Evolutionary conservation across 2,329 filamentous ascomycete species (phyloP).

Genomic region (Parascedosporium putredinis): DNA sequence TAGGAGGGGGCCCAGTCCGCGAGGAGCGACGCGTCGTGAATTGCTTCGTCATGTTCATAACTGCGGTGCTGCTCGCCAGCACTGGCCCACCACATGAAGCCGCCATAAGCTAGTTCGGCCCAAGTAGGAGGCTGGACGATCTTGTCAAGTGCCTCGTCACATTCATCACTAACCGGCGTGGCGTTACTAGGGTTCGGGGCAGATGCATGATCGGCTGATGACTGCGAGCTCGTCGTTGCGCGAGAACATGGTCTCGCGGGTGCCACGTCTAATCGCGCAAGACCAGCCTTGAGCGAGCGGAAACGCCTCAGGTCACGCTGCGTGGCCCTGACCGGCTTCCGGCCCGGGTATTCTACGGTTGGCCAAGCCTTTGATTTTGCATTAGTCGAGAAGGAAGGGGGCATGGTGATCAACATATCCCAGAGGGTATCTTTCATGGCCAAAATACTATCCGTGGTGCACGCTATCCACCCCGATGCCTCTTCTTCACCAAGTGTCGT

Average conservation of each 20-base stretch:
- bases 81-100: constrained; percentile 86
- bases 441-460: constrained; percentile 90
- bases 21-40: constrained; percentile 44
- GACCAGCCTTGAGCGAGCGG: constrained; percentile 53
- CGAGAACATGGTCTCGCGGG: constrained; percentile 16
- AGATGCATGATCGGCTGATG: constrained; percentile 15
- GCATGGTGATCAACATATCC: constrained; percentile 80
- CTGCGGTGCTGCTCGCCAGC: constrained; percentile 61
- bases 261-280: constrained; percentile 33
- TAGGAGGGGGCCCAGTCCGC: constrained; percentile 35
- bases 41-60: constrained; percentile 48
- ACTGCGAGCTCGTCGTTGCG: constrained; percentile 19
- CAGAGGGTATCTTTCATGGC: constrained; percentile 77
- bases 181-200: constrained; percentile 16
- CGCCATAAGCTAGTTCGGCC: constrained; percentile 67
- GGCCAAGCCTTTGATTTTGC: constrained; percentile 62
- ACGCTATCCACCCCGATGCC: constrained; percentile 64
- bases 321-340: constrained; percentile 65
- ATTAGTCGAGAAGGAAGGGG: constrained; percentile 47
- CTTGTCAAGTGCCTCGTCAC: constrained; percentile 39
- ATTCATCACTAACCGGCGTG: constrained; percentile 22
- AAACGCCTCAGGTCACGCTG: constrained; percentile 83
- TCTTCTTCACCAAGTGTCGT: background rate
- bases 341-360: constrained; percentile 55
- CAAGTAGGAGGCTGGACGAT: constrained; percentile 55